Percentiles rank a stretch among this genome's conserved stretches.
Evolutionary conservation across 768 basidiomycete species (phyloP).

Genomic region (Candolleomyces aberdarensis): DNA sequence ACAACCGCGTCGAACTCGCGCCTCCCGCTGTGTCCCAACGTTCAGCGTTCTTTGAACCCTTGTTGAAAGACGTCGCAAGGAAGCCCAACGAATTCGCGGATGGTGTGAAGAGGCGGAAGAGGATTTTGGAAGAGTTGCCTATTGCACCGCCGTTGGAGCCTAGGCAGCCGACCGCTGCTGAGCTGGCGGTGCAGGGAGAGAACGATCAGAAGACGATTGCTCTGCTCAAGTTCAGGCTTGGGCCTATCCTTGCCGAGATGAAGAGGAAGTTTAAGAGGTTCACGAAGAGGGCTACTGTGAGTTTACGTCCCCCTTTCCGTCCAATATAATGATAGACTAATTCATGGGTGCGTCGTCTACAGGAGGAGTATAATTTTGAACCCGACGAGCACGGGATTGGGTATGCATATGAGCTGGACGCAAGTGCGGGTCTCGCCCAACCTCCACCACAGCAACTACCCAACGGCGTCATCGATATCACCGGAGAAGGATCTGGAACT

Average conservation of each 20-base stretch:
- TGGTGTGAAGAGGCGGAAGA: constrained; percentile 77
- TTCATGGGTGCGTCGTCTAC: constrained; percentile 2
- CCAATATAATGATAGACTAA: background rate
- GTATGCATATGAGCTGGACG: constrained; percentile 16
- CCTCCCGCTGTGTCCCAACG: constrained; percentile 56
- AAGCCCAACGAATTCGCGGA: constrained; percentile 90
- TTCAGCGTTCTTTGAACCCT: constrained; percentile 67
- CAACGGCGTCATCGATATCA: constrained; percentile 44
- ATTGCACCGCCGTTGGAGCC: constrained; percentile 91
- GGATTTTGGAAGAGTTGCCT: constrained; percentile 81
- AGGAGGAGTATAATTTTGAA: constrained; percentile 78
- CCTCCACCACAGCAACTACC: constrained; percentile 31
- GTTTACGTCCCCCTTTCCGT: constrained; percentile 19
- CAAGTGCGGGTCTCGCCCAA: constrained; percentile 18
- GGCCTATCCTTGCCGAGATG: constrained; percentile 82
- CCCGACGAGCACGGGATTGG: constrained; percentile 14
- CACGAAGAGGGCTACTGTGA: constrained; percentile 72
- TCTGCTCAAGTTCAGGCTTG: constrained; percentile 86
- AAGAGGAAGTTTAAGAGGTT: constrained; percentile 93
- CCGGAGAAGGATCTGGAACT: constrained; percentile 34
- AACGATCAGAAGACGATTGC: constrained; percentile 77
- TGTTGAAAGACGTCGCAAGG: constrained; percentile 65
- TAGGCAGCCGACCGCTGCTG: constrained; percentile 73
- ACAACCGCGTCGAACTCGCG: constrained; percentile 68
- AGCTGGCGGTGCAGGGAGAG: constrained; percentile 79